Conservation (phyloP, 225 moss, liverwort and hornwort genomes). For the Marchantia paleacea region DNA sequence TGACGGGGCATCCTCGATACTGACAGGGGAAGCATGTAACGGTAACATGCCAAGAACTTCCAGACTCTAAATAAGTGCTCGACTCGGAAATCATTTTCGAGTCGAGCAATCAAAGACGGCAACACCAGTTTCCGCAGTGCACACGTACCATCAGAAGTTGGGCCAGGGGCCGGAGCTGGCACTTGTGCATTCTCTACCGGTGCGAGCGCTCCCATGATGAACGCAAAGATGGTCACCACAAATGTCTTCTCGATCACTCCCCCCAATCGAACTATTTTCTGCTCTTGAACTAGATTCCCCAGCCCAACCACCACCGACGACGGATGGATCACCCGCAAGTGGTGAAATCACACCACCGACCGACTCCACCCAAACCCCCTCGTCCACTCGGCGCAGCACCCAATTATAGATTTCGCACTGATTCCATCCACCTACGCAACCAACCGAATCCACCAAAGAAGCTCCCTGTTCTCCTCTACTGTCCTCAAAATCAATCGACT, state of each 20-base stretch:
- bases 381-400: too few species aligned
- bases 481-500: too few species aligned
- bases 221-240: conserved; percentile 14
- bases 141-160: conserved; percentile 24
- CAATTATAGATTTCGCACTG: too few species aligned
- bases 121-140: background rate
- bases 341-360: background rate
- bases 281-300: background rate
- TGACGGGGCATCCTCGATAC: background rate
- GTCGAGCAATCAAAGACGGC: background rate
- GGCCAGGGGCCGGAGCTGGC: conserved; percentile 20
- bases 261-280: conserved; percentile 14
- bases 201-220: conserved; percentile 20
- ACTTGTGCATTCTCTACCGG: conserved; percentile 30
- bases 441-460: too few species aligned
- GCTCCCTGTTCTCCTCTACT: too few species aligned
- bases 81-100: background rate
- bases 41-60: background rate
- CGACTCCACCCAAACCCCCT: too few species aligned
- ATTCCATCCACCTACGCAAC: too few species aligned
- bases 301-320: background rate
- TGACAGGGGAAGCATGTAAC: background rate
- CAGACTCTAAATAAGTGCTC: too few species aligned
- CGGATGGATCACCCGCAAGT: background rate
- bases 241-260: conserved; percentile 13